Conservation (phyloP, 257 asterid species). For the Plectranthus barbatus region DNA sequence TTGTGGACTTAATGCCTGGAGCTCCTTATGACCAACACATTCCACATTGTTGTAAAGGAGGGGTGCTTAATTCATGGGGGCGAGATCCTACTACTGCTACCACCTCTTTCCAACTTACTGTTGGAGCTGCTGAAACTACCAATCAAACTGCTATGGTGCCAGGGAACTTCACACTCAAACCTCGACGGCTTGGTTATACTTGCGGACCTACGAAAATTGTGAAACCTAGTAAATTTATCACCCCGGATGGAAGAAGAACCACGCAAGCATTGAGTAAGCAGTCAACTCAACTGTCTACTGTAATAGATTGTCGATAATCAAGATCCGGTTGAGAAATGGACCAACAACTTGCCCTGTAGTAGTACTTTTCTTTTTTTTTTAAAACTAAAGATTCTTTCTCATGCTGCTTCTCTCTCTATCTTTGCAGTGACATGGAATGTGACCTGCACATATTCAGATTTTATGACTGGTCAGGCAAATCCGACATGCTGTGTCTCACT, state of each 20-base stretch:
- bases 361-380: too few relatives aligned
- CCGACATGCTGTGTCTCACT: too few relatives aligned
- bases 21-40: slow-evolving; percentile 76
- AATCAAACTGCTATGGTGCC: slow-evolving; percentile 71
- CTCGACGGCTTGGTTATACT: slow-evolving; percentile 82
- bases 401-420: neutral
- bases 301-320: too few relatives aligned
- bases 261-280: slow-evolving; percentile 91
- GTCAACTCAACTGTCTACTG: too few relatives aligned
- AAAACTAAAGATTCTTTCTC: neutral
- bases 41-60: slow-evolving; percentile 73
- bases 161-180: slow-evolving; percentile 59
- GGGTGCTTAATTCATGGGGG: slow-evolving; percentile 21
- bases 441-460: too few relatives aligned
- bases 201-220: slow-evolving; percentile 75
- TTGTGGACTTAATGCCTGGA: slow-evolving; percentile 40
- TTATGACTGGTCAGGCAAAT: too few relatives aligned
- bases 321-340: too few relatives aligned
- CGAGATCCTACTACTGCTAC: slow-evolving; percentile 63
- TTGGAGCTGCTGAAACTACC: slow-evolving; percentile 70
- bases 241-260: slow-evolving; percentile 56
- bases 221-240: slow-evolving; percentile 49
- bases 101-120: slow-evolving; percentile 65
- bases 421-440: too few relatives aligned
- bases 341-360: neutral